Base-by-base conservation (phyloP, 106 monocot species). In the Dioscorea alata region DNA sequence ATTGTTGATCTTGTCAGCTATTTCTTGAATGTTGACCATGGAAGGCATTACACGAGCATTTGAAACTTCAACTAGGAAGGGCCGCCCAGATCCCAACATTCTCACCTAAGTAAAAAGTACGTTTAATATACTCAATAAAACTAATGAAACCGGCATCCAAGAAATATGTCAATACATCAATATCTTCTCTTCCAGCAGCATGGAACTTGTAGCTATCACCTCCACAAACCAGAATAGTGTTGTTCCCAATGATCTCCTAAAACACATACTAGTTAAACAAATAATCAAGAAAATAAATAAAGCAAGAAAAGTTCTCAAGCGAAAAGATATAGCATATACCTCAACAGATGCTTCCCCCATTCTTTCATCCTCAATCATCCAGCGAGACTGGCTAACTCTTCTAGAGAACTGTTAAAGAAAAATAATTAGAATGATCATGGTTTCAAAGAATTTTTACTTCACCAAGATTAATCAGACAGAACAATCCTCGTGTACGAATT, bases 291-390 rank as follows among this genome's bases (percentile, higher is more conserved):
- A 20, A 32, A 48, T 19, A 64, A 10, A 1, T 42, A 42, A 42
- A 42, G 42, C 42, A 1, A 42, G 6, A 42, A 8, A 42, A 42
- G 42, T 42, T 42, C 42, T 2, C 42, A 42, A 42, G 42, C 10
- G 42, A 42, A 42, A 42, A 42, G 0, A 42, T 10, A 42, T 9
- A 71, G 23, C 53, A 60, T 75, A 97, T 75, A 97, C 97, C 92
- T 97, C 97, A 70, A 97, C 92, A 75, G 97, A 97, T 71, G 97
- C 84, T 79, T 89, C 97, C 50, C 97, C 97, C 89, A 97, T 97
- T 84, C 97, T 92, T 77, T 97, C 97, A 85, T 92, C 97, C 81
- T 92, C 97, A 66, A 97, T 83, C 67, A 97, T 92, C 97, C 97
- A 97, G 18, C 92, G 78, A 74, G 97, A 83, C 69, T 97, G 97